Base-by-base conservation (phyloP, 2,329 filamentous ascomycete species). In the Fusarium haematococcum region DNA sequence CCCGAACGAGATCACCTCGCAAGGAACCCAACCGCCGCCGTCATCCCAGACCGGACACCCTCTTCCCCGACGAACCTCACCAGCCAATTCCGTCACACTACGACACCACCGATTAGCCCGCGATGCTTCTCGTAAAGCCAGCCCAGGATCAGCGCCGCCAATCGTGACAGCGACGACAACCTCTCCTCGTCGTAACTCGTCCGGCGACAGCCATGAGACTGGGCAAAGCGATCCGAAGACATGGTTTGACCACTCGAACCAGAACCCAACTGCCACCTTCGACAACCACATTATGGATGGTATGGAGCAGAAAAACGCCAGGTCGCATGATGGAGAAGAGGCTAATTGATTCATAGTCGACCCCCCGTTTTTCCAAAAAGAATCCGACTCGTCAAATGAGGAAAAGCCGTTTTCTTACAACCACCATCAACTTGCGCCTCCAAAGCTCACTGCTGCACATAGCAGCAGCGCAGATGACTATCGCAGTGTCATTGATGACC, bases 401-500 rank as follows among this genome's bases (percentile, higher is more conserved):
- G 87, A 85, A 1, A 77, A 79, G 33, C 71, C 74, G 1, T 79
- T 67, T 66, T 70, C 58, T 4, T 78, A 72, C 73, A 69, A 74
- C 73, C 69, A 79, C 35, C 71, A 79, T 33, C 71, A 71, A 57
- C 76, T 70, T 20, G 75, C 45, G 4, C 80, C 76, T 0, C 74
- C 83, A 0, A 81, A 81, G 9, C 81, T 82, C 5, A 77, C 79
- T 0, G 67, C 80, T 41, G 83, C 84, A 4, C 89, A 82, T 23
- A 89, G 83, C 78, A 94, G 90, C 79, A 92, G 91, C 60, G 91
- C 89, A 32, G 93, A 94, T 66, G 94, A 95, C 65, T 95, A 91
- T 69, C 88, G 94, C 56, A 93, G 93, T 74, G 94, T 97, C 18
- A 97, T 97, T 57, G 94, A 97, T 77, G 95, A 97, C 79, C 83